Conservation (phyloP, 768 basidiomycete genomes). For the Tulasnella sp. region DNA sequence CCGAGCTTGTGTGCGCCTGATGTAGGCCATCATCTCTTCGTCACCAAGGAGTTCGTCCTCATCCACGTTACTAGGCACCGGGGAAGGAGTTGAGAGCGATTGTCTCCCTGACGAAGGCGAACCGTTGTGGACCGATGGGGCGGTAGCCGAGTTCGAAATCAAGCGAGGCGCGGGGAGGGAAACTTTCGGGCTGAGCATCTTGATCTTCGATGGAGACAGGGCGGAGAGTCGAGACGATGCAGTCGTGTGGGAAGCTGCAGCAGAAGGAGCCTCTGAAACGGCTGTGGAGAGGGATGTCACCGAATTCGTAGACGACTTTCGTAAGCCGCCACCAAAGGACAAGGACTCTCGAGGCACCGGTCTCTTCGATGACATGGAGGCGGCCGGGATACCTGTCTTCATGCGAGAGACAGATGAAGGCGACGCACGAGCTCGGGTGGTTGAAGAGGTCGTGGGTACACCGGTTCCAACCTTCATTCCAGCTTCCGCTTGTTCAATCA, state of each 20-base stretch:
- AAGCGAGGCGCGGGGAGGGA: slow-evolving; percentile 61
- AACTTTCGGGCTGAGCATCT: slow-evolving; percentile 78
- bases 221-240: slow-evolving; percentile 65
- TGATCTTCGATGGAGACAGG: slow-evolving; percentile 82
- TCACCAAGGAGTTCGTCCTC: slow-evolving; percentile 90
- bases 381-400: slow-evolving; percentile 17
- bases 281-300: slow-evolving; percentile 55
- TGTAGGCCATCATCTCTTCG: slow-evolving; percentile 96
- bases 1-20: slow-evolving; percentile 86
- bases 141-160: slow-evolving; percentile 54
- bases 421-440: slow-evolving; percentile 28
- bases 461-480: slow-evolving; percentile 20
- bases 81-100: slow-evolving; percentile 83
- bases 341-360: slow-evolving; percentile 66
- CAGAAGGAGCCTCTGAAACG: slow-evolving; percentile 50
- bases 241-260: slow-evolving; percentile 8
- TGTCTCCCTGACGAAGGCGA: slow-evolving; percentile 70
- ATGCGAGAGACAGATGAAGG: slow-evolving; percentile 24
- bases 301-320: slow-evolving; percentile 83
- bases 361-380: slow-evolving; percentile 27
- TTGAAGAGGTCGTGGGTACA: slow-evolving; percentile 14
- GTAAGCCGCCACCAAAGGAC: slow-evolving; percentile 67
- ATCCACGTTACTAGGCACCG: slow-evolving; percentile 72
- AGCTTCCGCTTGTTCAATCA: slow-evolving; percentile 66
- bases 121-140: slow-evolving; percentile 40